Evolutionary conservation across 495 filamentous ascomycete genomes (phyloP).

Genomic region (Tuber calosporum): DNA sequence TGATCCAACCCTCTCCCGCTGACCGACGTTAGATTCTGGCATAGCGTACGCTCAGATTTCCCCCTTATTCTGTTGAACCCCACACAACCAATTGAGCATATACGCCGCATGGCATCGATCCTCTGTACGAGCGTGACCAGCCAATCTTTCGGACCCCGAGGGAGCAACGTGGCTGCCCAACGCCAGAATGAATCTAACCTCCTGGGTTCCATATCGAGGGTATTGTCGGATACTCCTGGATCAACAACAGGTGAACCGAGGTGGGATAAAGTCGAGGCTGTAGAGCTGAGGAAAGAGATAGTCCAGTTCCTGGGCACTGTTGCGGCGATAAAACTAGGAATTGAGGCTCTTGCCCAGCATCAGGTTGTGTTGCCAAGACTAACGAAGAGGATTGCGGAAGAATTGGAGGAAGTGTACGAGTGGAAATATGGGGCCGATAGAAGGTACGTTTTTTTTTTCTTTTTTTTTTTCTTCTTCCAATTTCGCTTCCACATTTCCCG

Average conservation of each 20-base stretch:
- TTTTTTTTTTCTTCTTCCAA: slow-evolving; percentile 33
- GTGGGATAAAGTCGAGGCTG: slow-evolving; percentile 49
- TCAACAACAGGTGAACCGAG: slow-evolving; percentile 48
- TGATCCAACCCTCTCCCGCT: slow-evolving; percentile 4
- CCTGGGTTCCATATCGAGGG: slow-evolving; percentile 54
- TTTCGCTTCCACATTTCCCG: slow-evolving; percentile 4
- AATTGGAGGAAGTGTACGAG: slow-evolving; percentile 56
- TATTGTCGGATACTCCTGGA: slow-evolving; percentile 54
- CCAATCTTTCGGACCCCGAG: slow-evolving; percentile 57
- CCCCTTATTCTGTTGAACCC: slow-evolving; percentile 57
- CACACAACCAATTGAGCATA: slow-evolving; percentile 52
- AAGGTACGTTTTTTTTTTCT: slow-evolving; percentile 30
- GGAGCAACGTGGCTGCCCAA: slow-evolving; percentile 49
- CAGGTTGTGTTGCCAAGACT: slow-evolving; percentile 53
- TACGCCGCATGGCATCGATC: slow-evolving; percentile 53
- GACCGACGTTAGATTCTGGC: slow-evolving; percentile 51
- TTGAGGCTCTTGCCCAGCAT: slow-evolving; percentile 51
- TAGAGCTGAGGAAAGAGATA: slow-evolving; percentile 53
- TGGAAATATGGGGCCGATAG: slow-evolving; percentile 41
- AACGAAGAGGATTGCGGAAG: slow-evolving; percentile 57
- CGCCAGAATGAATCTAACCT: slow-evolving; percentile 53
- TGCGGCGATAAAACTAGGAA: slow-evolving; percentile 48
- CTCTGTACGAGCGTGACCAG: slow-evolving; percentile 55
- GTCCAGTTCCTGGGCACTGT: slow-evolving; percentile 53
- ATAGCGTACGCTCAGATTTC: slow-evolving; percentile 55